These are phyloP conservation scores for Raddia guianensis DNA, from an alignment of 176 grass and related monocot species.

Conservation along the genomic window DNA sequence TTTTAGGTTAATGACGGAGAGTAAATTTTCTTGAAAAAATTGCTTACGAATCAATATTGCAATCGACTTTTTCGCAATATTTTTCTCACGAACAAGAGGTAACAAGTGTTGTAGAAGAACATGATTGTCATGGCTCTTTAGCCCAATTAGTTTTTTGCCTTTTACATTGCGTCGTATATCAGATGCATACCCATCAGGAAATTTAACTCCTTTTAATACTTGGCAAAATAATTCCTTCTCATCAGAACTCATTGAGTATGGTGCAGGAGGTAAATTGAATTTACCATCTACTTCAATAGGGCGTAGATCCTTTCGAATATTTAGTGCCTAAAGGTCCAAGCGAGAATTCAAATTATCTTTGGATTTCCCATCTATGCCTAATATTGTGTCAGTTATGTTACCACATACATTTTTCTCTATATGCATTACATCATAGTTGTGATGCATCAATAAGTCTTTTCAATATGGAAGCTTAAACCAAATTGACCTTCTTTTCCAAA, in stretches of 20 bases:
- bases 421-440: background rate
- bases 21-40: background rate
- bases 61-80: background rate
- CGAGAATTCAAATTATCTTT: too few species aligned
- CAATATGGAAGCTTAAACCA: background rate
- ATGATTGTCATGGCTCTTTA: too few species aligned
- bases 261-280: background rate
- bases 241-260: background rate
- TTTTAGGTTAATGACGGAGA: background rate
- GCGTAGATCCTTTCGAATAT: background rate
- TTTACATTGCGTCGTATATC: too few species aligned
- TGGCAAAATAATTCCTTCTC: background rate
- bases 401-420: too few species aligned
- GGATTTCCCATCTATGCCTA: background rate
- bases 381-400: too few species aligned
- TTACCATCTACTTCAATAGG: background rate
- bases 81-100: background rate
- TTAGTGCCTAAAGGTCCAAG: background rate
- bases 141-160: too few species aligned
- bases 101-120: background rate
- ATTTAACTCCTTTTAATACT: background rate
- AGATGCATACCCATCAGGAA: too few species aligned
- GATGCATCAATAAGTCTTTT: background rate
- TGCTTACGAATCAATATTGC: background rate
- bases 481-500: background rate